These are phyloP conservation scores for Cercospora brassicicola DNA, from an alignment of 2,329 filamentous ascomycete genomes.

Conservation along the genomic window DNA sequence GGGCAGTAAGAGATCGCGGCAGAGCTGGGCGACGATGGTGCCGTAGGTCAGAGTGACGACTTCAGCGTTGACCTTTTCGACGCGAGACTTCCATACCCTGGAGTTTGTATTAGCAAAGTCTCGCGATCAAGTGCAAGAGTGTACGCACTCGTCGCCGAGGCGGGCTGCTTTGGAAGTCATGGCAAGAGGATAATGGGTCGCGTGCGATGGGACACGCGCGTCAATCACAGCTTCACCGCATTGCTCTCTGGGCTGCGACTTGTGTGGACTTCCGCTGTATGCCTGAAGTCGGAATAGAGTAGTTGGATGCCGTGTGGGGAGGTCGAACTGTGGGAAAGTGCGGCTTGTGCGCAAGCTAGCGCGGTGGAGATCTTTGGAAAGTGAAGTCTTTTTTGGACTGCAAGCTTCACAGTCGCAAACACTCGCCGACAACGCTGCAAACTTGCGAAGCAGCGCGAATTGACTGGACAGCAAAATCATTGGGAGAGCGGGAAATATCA, in stretches of 20 bases:
- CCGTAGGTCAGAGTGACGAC: slow-evolving; percentile 96
- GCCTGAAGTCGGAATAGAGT: slow-evolving; percentile 14
- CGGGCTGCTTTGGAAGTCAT: slow-evolving; percentile 66
- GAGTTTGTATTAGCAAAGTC: slow-evolving; percentile 36
- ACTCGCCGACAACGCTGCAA: not conserved
- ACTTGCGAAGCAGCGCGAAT: not conserved
- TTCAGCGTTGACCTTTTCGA: slow-evolving; percentile 98
- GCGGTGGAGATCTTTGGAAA: slow-evolving; percentile 4
- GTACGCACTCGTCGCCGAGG: slow-evolving; percentile 71
- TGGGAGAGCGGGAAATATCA: not conserved
- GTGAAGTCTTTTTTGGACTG: slow-evolving; percentile 2
- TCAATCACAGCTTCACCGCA: slow-evolving; percentile 29
- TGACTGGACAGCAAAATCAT: not conserved
- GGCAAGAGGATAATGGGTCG: slow-evolving; percentile 10
- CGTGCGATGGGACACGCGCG: slow-evolving; percentile 26
- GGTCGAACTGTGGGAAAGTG: not conserved
- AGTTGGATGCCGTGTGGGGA: not conserved
- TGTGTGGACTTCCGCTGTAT: not conserved
- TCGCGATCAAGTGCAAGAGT: not conserved
- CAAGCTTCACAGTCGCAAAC: not conserved
- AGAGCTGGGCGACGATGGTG: slow-evolving; percentile 93
- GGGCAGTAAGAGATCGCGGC: slow-evolving; percentile 71
- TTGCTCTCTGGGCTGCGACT: slow-evolving; percentile 15
- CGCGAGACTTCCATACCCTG: slow-evolving; percentile 91
- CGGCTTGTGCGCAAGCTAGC: not conserved